phyloP scores from a whole-genome alignment of 1,284 basidiomycete species.

The Puccinia triticina region DNA sequence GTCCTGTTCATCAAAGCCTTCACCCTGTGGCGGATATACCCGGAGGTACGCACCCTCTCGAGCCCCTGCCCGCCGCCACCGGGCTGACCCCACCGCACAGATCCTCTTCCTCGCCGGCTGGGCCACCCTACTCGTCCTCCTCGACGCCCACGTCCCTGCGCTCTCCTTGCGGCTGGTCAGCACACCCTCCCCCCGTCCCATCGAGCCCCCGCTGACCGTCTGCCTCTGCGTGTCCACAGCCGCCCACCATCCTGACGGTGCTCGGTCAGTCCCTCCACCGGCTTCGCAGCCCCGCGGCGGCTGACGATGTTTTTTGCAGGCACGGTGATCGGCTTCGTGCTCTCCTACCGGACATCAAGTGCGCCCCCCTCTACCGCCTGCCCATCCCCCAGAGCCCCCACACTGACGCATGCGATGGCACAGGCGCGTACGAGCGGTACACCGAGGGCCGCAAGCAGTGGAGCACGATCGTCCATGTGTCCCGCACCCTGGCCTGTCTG shows the following conservation, averaged over 20 bases:
- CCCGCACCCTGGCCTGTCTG: slow-evolving; percentile 19
- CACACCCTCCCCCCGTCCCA: neutral
- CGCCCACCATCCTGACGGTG: slow-evolving; percentile 40
- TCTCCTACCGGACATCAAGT: slow-evolving; percentile 50
- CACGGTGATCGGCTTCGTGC: slow-evolving; percentile 47
- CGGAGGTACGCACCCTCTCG: slow-evolving; percentile 34
- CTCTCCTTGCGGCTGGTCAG: slow-evolving; percentile 24
- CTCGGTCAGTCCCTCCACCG: slow-evolving; percentile 25
- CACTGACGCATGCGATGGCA: neutral
- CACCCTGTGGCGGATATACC: slow-evolving; percentile 41
- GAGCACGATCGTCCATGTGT: slow-evolving; percentile 34
- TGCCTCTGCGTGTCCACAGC: no score
- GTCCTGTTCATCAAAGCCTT: slow-evolving; percentile 40
- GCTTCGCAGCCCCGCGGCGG: neutral
- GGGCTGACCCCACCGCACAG: neutral
- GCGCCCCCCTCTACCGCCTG: neutral
- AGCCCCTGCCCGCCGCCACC: no score
- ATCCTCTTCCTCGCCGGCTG: slow-evolving; percentile 25
- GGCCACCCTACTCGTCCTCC: slow-evolving; percentile 27
- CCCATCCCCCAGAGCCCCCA: neutral
- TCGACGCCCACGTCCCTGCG: slow-evolving; percentile 7
- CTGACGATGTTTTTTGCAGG: neutral
- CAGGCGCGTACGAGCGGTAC: slow-evolving; percentile 48
- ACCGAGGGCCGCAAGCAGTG: slow-evolving; percentile 45
- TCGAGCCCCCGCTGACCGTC: neutral